Base-by-base conservation (phyloP, 2,329 filamentous ascomycete species). In the Aspergillus sp. region DNA sequence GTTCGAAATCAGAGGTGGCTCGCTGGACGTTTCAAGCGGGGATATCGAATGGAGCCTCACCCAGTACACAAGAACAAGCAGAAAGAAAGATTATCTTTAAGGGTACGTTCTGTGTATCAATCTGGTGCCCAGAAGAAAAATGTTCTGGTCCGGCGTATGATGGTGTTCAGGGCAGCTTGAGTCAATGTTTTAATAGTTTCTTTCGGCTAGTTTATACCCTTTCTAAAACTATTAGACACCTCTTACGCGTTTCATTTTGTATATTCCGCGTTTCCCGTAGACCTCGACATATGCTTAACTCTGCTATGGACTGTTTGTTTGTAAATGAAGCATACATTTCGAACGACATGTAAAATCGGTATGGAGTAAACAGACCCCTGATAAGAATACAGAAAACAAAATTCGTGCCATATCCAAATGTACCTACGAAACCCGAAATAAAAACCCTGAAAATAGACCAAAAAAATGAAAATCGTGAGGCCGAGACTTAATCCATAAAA, bases 21-120 rank as follows among this genome's bases (percentile, higher is more conserved):
- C 91, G 3, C 74, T 96, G 51, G 93, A 97, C 53, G 68, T 90
- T 62, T 94, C 94, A 68, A 88, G 94, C 57, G 91, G 91, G 3
- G 93, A 98, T 69, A 83, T 94, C 4, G 93, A 98, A 71, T 98
- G 93, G 93, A 86, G 93, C 54, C 76, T 98, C 54, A 94, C 88
- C 52, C 91, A 96, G 65, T 98, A 95, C 69, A 98, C 91, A 7
- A 79, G 93, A 57, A 97, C 91, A 12, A 85, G 86, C 60, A 83
- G 84, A 72, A 97, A 97, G 81, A 96, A 96, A 82, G 89, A 95
- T 63, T 95, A 95, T 64, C 77, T 96, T 47, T 96, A 56, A 66
- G 25, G 25, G 25, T 30, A 30, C 25, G 37, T 20, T 17, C 37
- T 12, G 12, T 39, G 17, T 20, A 39, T 22, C 9, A 20, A 12